Base-by-base conservation (phyloP, 2,329 filamentous ascomycete species). In the Aspergillus calidoustus region DNA sequence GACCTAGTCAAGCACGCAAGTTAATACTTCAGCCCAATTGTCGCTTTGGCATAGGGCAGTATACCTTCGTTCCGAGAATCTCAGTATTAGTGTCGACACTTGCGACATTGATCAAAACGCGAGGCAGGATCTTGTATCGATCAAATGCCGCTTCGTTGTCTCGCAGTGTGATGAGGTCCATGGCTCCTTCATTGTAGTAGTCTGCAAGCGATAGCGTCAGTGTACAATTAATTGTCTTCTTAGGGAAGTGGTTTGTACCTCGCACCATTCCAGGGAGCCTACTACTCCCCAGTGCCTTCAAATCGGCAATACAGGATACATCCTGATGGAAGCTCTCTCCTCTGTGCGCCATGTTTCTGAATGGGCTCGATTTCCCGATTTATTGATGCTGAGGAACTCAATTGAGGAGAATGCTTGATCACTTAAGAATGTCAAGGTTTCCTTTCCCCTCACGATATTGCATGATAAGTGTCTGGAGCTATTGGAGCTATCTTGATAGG, bases 111-210 rank as follows among this genome's bases (percentile, higher is more conserved):
- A 72, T 66, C 2, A 84, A 71, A n/a, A 83, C 73, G 0, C 81
- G 75, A 1, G 82, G 82, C 1, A 80, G 74, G 49, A 85, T 80
- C 61, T 80, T 79, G 71, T 83, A 85, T 22, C 80, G 77, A 60
- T 81, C 75, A 69, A 80, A 87, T 3, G 84, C 84, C 1, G 77
- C 77, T 59, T 81, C 77, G 61, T 87, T 87, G 63, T 86, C 85
- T 23, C 34, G 54, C 22, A 57, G 13, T 22, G 83, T 85, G 57
- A 82, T 73, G 25, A 84, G 74, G 64, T 85, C 83, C 74, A 85
- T 86, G 5, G 84, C 82, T 6, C 84, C 84, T 62, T 82, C 84
- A 68, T 87, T 86, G 71, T 82, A 86, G 72, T 86, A 87, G 54
- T 86, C 84, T 80, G 62, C 3, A 13, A 4, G 13, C 1, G 11